These are phyloP conservation scores for Neocucurbitaria cava DNA, from an alignment of 2,329 filamentous ascomycete species.

Conservation along the genomic window DNA sequence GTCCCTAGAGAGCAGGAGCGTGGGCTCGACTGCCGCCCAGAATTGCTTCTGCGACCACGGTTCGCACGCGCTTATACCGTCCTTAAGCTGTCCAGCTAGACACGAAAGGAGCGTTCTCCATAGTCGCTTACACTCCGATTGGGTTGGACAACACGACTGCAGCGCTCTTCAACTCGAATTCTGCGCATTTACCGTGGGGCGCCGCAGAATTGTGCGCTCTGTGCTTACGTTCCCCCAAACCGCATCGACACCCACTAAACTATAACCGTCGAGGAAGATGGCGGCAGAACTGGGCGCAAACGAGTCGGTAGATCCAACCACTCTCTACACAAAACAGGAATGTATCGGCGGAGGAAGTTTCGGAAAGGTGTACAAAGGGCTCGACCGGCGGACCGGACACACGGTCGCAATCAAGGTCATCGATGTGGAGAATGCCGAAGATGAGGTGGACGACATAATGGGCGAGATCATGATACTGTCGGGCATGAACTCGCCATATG, in stretches of 20 bases:
- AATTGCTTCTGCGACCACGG: background rate
- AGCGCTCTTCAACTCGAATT: background rate
- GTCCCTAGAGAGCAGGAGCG: background rate
- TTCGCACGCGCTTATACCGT: background rate
- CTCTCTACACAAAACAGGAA: constrained; percentile 82
- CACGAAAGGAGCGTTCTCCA: no score
- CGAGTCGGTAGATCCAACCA: constrained; percentile 79
- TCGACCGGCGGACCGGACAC: constrained; percentile 91
- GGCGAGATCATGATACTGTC: constrained; percentile 98
- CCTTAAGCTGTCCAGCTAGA: background rate
- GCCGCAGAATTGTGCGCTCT: background rate
- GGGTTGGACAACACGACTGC: background rate
- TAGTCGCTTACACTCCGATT: background rate
- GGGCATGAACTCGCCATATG: constrained; percentile 92
- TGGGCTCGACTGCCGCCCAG: background rate
- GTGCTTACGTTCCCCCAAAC: background rate
- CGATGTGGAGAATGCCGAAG: constrained; percentile 97
- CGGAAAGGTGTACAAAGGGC: constrained; percentile 97
- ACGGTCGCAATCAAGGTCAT: constrained; percentile 98
- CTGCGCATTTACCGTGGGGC: constrained; percentile 1
- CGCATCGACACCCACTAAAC: background rate
- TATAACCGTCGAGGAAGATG: constrained; percentile 19
- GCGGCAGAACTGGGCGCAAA: constrained; percentile 46
- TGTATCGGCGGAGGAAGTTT: constrained; percentile 92
- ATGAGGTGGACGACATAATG: constrained; percentile 99